Percentiles rank a stretch among this genome's conserved stretches.
Conservation (phyloP, 208 protist genomes). For the Wallacemonas collosoma region DNA sequence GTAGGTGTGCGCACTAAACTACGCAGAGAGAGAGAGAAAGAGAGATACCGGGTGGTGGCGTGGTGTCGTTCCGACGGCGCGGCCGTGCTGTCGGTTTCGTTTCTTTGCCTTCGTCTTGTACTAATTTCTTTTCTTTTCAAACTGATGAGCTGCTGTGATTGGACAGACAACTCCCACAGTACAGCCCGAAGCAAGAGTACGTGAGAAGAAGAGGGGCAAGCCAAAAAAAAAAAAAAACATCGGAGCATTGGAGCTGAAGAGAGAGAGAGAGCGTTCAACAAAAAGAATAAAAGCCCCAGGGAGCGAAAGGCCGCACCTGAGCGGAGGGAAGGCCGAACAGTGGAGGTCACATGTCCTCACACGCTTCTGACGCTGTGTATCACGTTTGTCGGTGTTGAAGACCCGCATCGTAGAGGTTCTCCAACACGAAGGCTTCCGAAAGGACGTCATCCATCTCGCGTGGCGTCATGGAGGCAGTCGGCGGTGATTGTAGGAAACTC, state of each 20-base stretch:
- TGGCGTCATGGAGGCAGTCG: slow-evolving; percentile 52
- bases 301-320: no score
- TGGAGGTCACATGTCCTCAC: no score
- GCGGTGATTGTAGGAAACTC: slow-evolving; percentile 71
- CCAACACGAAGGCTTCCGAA: slow-evolving; percentile 64
- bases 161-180: no score
- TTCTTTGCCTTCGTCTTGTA: neutral
- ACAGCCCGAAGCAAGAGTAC: neutral
- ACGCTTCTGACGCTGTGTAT: slow-evolving; percentile 2
- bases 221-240: no score
- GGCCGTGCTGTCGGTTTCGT: neutral
- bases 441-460: slow-evolving; percentile 64
- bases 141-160: no score
- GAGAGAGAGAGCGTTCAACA: no score
- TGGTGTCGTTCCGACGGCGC: neutral
- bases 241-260: no score
- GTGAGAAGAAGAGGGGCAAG: neutral
- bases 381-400: slow-evolving; percentile 10
- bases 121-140: neutral
- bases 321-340: no score
- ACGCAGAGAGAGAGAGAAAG: no score
- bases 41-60: no score
- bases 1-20: no score
- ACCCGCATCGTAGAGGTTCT: slow-evolving; percentile 66
- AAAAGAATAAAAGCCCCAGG: no score